Evolutionary conservation across 176 grass and related monocot species (phyloP), one percentile per base, ranked within the genome.

Genomic region (Raddia guianensis): DNA sequence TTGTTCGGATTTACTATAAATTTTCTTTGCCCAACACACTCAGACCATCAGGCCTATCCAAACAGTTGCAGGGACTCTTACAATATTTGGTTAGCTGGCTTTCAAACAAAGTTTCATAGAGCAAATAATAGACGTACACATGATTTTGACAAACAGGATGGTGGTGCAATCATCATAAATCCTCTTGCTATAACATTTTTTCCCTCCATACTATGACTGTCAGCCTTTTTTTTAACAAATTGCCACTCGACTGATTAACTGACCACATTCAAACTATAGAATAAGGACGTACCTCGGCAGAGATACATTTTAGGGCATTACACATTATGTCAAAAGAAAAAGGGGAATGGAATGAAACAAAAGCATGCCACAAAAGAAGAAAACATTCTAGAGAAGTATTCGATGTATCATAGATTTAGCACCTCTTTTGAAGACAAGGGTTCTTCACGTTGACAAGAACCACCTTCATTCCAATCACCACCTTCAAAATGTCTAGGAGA

Each of bases 401-500:
- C 13, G n/a, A 59, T 35, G 3, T 12, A 66, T 2, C 66, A 62
- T 59, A 50, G 40, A 45, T 73, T 72, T 7, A 50, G 16, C 77
- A 98, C 95, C 95, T 95, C 72, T 56, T 80, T 20, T 6, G 66
- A 72, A 7, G 75, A 85, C 42, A 98, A 76, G 42, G 90, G 92
- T 68, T 89, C 47, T 37, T 76, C 72, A 52, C 51, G 86, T 49
- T 73, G 81, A 86, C 95, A 98, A 73, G 88, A 89, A 77, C 92
- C 86, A 49, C 92, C 90, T 83, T 86, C 71, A 79, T 98, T 87
- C 95, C 95, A 98, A 20, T 94, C 95, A 80, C 92, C 95, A 68
- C 88, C 92, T 89, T 94, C 95, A 79, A 98, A 98, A 87, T 98
- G 95, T 54, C 92, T 89, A 47, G 95, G 95, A 34, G 92, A 98